Conservation (phyloP, 192 early-diverging fungal species). For the Backusella luteola region DNA sequence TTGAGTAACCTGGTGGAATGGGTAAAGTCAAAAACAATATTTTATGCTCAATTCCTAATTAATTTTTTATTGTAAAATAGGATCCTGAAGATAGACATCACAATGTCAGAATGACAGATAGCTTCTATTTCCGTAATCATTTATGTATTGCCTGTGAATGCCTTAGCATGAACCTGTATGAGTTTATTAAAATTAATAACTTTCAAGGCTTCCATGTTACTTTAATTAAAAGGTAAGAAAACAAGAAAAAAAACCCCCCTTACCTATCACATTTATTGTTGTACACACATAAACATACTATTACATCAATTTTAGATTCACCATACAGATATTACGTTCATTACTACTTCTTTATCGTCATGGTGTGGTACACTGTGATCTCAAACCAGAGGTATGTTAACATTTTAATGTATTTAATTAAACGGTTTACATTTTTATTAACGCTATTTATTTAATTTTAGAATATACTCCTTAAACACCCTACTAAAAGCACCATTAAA, state of each 20-base stretch:
- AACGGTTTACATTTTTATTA: not conserved
- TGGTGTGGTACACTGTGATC: slow-evolving; percentile 91
- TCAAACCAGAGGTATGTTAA: slow-evolving; percentile 83
- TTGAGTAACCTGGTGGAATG: slow-evolving; percentile 79
- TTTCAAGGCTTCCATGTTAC: slow-evolving; percentile 86
- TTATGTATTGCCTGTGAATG: slow-evolving; percentile 94
- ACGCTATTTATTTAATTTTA: slow-evolving; percentile 40
- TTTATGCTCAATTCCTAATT: not conserved
- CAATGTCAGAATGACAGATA: slow-evolving; percentile 85
- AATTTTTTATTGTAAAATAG: slow-evolving; percentile 38
- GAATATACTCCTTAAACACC: slow-evolving; percentile 83
- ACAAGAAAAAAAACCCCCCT: not conserved
- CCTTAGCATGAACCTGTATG: slow-evolving; percentile 93
- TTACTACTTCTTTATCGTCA: slow-evolving; percentile 70
- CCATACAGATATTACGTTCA: slow-evolving; percentile 82
- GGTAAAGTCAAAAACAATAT: slow-evolving; percentile 40
- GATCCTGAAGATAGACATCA: slow-evolving; percentile 79
- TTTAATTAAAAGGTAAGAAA: slow-evolving; percentile 59
- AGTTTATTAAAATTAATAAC: slow-evolving; percentile 91
- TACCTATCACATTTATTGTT: not conserved
- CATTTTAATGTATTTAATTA: slow-evolving; percentile 33
- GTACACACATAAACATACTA: not conserved
- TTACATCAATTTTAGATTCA: slow-evolving; percentile 50
- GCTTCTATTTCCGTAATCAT: slow-evolving; percentile 94
- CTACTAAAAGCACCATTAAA: slow-evolving; percentile 79